Evolutionary conservation across 2,329 filamentous ascomycete species (phyloP).

Genomic region (Cladosporium sp.): DNA sequence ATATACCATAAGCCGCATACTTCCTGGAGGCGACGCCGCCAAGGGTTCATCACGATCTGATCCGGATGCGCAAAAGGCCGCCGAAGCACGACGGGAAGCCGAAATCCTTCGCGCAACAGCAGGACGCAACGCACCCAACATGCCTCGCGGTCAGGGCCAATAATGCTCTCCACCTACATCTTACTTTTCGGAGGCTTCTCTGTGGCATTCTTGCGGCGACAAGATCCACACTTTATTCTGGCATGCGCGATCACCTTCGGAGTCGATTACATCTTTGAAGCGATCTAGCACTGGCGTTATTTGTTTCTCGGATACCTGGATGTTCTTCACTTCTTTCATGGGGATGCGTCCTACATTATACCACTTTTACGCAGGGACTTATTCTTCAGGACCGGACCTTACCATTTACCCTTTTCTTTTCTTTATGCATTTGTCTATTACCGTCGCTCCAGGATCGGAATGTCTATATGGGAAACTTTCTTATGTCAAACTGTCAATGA

Average conservation of each 20-base stretch:
- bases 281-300: constrained; percentile 30
- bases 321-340: constrained; percentile 11
- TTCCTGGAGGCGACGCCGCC: constrained; percentile 44
- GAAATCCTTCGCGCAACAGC: constrained; percentile 22
- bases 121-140: background rate
- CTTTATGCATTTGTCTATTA: constrained; percentile 1
- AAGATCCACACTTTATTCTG: background rate
- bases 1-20: constrained; percentile 68
- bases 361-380: constrained; percentile 9
- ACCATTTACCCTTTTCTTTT: constrained; percentile 3
- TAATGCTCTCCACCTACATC: constrained; percentile 17
- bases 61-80: constrained; percentile 49
- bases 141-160: constrained; percentile 17
- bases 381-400: constrained; percentile 4
- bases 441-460: constrained; percentile 12
- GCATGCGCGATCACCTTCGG: constrained; percentile 2
- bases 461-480: background rate
- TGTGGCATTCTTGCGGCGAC: constrained; percentile 15
- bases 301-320: constrained; percentile 13
- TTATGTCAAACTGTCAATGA: constrained; percentile 5
- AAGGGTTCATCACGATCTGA: constrained; percentile 37
- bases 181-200: constrained; percentile 11
- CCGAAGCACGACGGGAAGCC: constrained; percentile 45
- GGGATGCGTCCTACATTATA: constrained; percentile 4
- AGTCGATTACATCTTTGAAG: constrained; percentile 21